Conservation (phyloP, 148 eudicot species). For the Dysphania ambrosioides region DNA sequence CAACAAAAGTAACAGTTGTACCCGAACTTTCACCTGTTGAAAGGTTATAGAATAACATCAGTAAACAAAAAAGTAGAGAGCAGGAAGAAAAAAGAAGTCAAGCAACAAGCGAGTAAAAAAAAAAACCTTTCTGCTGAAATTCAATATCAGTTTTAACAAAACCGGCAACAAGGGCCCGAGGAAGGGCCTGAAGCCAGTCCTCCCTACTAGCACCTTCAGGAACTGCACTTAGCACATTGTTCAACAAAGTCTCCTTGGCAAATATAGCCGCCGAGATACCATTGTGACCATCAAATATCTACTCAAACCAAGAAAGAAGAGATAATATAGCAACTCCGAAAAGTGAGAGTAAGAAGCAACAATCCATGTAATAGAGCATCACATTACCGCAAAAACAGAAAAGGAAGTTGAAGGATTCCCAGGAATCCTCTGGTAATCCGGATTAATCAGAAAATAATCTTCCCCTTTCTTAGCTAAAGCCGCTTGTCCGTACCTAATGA, state of each 20-base stretch:
- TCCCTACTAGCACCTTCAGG: constrained; percentile 73
- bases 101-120: constrained; percentile 1
- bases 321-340: too few species aligned
- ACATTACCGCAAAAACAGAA: constrained; percentile 80
- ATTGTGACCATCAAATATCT: constrained; percentile 98
- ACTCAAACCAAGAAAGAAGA: too few species aligned
- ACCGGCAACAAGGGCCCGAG: constrained; percentile 90
- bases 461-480: constrained; percentile 97
- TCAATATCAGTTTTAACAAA: constrained; percentile 97
- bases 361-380: constrained; percentile 3
- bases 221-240: constrained; percentile 79
- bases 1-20: constrained; percentile 95
- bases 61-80: neutral
- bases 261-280: constrained; percentile 96
- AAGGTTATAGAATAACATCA: constrained; percentile 3
- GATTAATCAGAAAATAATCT: constrained; percentile 77
- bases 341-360: constrained; percentile 10
- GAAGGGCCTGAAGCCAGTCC: constrained; percentile 97
- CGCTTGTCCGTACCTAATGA: constrained; percentile 84
- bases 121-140: constrained; percentile 96
- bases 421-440: constrained; percentile 72
- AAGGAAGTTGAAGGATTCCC: constrained; percentile 73
- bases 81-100: neutral
- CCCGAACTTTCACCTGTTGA: constrained; percentile 89
- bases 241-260: constrained; percentile 75